These are phyloP conservation scores for Hymenoscyphus fructigenus DNA, from an alignment of 2,329 filamentous ascomycete genomes.

Conservation along the genomic window DNA sequence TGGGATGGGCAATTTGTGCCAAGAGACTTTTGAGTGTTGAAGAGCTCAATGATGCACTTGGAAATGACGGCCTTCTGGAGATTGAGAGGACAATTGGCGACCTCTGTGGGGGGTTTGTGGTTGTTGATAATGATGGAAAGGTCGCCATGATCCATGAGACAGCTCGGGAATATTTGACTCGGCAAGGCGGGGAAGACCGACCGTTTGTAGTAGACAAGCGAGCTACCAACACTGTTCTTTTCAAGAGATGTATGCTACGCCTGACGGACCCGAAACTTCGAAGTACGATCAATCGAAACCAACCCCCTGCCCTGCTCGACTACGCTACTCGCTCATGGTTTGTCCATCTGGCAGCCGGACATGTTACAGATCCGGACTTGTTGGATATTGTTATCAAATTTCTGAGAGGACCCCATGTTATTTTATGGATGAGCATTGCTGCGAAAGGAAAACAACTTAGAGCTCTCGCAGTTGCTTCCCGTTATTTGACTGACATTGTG, in stretches of 20 bases:
- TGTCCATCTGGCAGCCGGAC: constrained; percentile 24
- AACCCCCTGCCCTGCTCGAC: constrained; percentile 16
- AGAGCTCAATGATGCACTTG: constrained; percentile 32
- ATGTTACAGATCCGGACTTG: too few relatives aligned
- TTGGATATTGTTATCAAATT: too few relatives aligned
- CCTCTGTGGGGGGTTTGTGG: constrained; percentile 37
- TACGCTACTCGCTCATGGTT: constrained; percentile 31
- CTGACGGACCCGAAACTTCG: constrained; percentile 4
- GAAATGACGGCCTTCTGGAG: constrained; percentile 12
- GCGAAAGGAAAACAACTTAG: too few relatives aligned
- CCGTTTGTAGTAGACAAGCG: constrained; percentile 10
- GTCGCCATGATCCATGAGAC: constrained; percentile 40
- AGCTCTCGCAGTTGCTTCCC: too few relatives aligned
- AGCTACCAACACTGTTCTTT: constrained; percentile 19
- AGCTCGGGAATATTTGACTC: constrained; percentile 25
- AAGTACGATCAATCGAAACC: constrained; percentile 2
- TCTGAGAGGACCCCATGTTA: too few relatives aligned
- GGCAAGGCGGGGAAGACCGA: neutral
- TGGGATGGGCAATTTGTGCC: constrained; percentile 32
- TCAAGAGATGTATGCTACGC: constrained; percentile 10
- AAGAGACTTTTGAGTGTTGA: constrained; percentile 27
- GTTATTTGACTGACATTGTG: too few relatives aligned
- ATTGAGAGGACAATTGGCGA: constrained; percentile 26
- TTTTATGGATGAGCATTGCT: too few relatives aligned
- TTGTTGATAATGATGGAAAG: constrained; percentile 23